These are phyloP conservation scores for Fusarium aywerte DNA, from an alignment of 2,329 filamentous ascomycete species.

Conservation along the genomic window DNA sequence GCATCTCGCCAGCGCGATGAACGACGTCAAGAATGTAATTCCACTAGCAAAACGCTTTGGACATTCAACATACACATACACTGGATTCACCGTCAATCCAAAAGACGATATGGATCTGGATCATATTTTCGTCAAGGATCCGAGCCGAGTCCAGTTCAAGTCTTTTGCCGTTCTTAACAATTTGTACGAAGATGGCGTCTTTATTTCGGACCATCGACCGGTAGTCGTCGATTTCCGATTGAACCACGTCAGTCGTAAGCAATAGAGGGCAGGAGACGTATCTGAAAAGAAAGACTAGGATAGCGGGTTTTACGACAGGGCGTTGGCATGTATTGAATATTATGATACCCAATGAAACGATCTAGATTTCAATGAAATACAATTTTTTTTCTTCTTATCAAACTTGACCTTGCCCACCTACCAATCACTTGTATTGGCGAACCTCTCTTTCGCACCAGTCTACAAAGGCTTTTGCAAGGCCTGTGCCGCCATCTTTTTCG, in stretches of 20 bases:
- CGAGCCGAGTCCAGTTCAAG: constrained; percentile 38
- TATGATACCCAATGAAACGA: constrained; percentile 27
- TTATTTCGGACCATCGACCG: constrained; percentile 50
- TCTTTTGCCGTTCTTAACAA: constrained; percentile 45
- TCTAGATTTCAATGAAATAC: constrained; percentile 6
- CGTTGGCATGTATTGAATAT: constrained; percentile 14
- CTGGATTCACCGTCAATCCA: constrained; percentile 41
- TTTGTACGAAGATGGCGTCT: constrained; percentile 45
- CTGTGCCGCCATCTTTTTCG: constrained; percentile 11
- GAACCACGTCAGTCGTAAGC: constrained; percentile 27
- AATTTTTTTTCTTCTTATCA: no score
- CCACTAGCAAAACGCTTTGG: constrained; percentile 41
- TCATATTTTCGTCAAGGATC: constrained; percentile 49
- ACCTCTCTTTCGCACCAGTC: constrained; percentile 33
- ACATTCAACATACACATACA: constrained; percentile 46
- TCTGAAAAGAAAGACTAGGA: background rate
- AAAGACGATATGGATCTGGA: constrained; percentile 44
- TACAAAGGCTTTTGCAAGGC: constrained; percentile 14
- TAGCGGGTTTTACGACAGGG: constrained; percentile 1
- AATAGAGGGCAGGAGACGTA: background rate
- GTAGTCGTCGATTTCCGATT: constrained; percentile 46
- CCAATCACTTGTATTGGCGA: background rate
- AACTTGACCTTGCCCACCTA: background rate
- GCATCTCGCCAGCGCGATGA: constrained; percentile 42
- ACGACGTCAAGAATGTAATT: constrained; percentile 43